These are phyloP conservation scores for Pythium grandisporangium DNA, from an alignment of 352 stramenopile genomes.

Conservation along the genomic window DNA sequence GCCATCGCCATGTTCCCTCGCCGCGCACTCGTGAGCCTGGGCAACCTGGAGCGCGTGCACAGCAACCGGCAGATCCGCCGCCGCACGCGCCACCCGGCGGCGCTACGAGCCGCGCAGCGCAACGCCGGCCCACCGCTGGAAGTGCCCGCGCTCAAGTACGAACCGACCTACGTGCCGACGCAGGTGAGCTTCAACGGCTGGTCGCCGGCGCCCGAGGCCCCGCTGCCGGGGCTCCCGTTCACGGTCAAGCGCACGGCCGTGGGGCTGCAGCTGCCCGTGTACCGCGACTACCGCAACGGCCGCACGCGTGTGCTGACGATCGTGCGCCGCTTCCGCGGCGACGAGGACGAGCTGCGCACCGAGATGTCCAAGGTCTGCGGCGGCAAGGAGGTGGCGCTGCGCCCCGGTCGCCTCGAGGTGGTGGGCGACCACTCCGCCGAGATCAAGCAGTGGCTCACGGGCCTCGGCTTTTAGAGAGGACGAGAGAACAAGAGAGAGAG, in stretches of 20 bases:
- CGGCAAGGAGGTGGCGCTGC: conserved; percentile 58
- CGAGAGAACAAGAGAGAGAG: neutral
- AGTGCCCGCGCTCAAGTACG: conserved; percentile 72
- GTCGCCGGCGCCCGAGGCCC: conserved; percentile 60
- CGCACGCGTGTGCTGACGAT: conserved; percentile 84
- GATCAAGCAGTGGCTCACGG: conserved; percentile 79
- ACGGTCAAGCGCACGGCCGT: conserved; percentile 73
- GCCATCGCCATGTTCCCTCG: conserved; percentile 51
- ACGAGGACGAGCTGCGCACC: conserved; percentile 62
- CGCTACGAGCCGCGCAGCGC: conserved; percentile 56
- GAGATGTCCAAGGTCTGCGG: conserved; percentile 84
- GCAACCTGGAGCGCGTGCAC: conserved; percentile 52
- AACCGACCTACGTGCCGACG: conserved; percentile 69
- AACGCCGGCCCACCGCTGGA: conserved; percentile 37
- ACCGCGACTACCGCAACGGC: conserved; percentile 80
- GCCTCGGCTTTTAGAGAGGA: conserved; percentile 57
- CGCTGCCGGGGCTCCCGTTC: conserved; percentile 59
- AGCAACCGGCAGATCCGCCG: conserved; percentile 83
- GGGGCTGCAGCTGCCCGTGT: conserved; percentile 76
- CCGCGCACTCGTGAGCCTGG: conserved; percentile 34
- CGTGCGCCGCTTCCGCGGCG: conserved; percentile 67
- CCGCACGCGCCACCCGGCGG: conserved; percentile 67
- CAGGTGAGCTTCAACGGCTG: conserved; percentile 87
- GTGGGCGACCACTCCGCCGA: conserved; percentile 58
- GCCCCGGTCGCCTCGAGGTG: conserved; percentile 71